Percentiles rank a stretch among this genome's conserved stretches.
Conservation (phyloP, 2,329 filamentous ascomycete species). For the Cercospora canescens region DNA sequence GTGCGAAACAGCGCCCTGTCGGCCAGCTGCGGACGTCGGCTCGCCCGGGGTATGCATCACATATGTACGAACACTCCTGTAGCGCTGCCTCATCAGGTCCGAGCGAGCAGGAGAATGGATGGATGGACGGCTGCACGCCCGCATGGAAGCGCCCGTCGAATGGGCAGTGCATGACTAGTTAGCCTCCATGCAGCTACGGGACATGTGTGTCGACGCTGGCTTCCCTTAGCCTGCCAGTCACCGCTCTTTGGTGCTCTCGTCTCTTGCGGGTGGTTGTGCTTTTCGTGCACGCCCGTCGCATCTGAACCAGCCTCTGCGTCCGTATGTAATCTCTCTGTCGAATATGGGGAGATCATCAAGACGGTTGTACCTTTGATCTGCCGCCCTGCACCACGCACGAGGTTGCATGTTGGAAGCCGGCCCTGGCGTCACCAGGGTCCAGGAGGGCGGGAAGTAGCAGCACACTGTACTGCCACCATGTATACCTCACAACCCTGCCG, state of each 20-base stretch:
- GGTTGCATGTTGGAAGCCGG: conserved; percentile 1
- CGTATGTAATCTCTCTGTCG: not conserved
- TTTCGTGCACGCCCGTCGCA: conserved; percentile 7
- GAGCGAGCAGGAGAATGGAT: not conserved
- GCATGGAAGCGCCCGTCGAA: conserved; percentile 15
- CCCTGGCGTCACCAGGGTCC: conserved; percentile 8
- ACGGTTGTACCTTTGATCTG: not conserved
- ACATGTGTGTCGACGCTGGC: not conserved
- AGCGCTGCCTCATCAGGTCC: not conserved
- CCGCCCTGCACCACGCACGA: conserved; percentile 10
- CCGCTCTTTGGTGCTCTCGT: conserved; percentile 5
- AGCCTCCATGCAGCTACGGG: conserved; percentile 8
- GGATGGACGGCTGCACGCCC: not conserved
- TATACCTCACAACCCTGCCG: not conserved
- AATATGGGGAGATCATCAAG: not conserved
- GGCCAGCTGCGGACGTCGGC: not conserved
- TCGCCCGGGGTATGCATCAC: not conserved
- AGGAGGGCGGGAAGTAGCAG: not conserved
- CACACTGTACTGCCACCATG: conserved; percentile 9
- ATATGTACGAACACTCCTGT: not conserved
- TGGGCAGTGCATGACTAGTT: conserved; percentile 9
- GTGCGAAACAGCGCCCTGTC: not conserved
- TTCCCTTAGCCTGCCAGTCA: conserved; percentile 14
- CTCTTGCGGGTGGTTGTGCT: too few relatives aligned
- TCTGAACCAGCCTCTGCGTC: not conserved